phyloP scores from a whole-genome alignment of 768 basidiomycete species.

The Phylloporus sp. region DNA sequence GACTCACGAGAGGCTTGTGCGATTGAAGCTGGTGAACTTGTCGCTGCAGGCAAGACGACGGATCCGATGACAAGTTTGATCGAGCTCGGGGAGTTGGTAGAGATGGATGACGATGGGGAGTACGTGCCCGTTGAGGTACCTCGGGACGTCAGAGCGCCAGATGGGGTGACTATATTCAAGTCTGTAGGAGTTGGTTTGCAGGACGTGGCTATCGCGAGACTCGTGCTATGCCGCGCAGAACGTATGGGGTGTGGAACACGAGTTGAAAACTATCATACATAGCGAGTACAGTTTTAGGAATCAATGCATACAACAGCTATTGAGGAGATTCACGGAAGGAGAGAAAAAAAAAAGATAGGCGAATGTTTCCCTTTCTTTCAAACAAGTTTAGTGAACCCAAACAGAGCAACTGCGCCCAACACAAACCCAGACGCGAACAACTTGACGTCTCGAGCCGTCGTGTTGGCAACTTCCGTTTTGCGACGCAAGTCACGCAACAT shows the following conservation, averaged over 20 bases:
- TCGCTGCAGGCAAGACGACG: conserved; percentile 40
- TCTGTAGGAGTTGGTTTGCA: conserved; percentile 86
- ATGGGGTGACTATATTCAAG: conserved; percentile 76
- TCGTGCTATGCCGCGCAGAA: conserved; percentile 61
- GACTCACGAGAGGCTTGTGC: conserved; percentile 69
- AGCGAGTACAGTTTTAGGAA: not conserved
- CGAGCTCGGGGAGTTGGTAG: conserved; percentile 67
- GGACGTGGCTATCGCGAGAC: conserved; percentile 74
- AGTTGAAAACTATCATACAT: conserved; percentile 43
- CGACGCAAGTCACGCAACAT: conserved; percentile 10
- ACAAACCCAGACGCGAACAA: conserved; percentile 18
- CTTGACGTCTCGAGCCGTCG: not conserved
- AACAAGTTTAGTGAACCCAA: conserved; percentile 5
- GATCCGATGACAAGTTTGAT: conserved; percentile 39
- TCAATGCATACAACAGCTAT: too few species aligned
- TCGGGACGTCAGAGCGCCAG: conserved; percentile 21
- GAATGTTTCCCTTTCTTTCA: not conserved
- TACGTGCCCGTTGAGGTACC: conserved; percentile 12
- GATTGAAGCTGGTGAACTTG: conserved; percentile 81
- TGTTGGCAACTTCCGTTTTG: not conserved
- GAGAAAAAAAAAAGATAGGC: not conserved
- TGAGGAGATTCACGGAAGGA: not conserved
- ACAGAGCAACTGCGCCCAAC: conserved; percentile 11
- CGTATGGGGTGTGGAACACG: conserved; percentile 46
- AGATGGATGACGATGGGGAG: conserved; percentile 4